Conservation (phyloP, 345 rosid species). For the Lepidium sativum region DNA sequence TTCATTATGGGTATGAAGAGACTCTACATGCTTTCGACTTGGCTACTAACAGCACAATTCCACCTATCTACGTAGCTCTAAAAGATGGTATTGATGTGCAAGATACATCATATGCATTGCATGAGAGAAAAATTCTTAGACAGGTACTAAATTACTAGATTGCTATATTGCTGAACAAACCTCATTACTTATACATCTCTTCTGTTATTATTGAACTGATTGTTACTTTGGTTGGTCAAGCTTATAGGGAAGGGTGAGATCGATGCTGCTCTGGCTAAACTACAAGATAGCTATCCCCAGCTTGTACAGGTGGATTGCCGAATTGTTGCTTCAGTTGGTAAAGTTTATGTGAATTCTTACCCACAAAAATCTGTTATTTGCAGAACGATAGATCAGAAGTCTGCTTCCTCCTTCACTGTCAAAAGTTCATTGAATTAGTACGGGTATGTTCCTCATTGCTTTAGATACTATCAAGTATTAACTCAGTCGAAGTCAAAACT, state of each 20-base stretch:
- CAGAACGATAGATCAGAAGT: conserved; percentile 82
- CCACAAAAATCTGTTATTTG: conserved; percentile 10
- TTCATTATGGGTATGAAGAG: conserved; percentile 87
- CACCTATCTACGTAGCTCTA: conserved; percentile 44
- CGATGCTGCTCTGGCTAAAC: conserved; percentile 57
- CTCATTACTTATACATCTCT: background rate
- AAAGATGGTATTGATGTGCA: conserved; percentile 57
- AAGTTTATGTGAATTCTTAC: background rate
- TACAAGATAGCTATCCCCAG: conserved; percentile 73
- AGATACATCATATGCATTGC: conserved; percentile 57
- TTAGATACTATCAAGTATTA: background rate
- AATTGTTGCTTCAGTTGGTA: too few relatives aligned
- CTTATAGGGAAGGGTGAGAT: conserved; percentile 83
- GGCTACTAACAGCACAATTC: conserved; percentile 53
- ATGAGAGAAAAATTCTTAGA: conserved; percentile 58
- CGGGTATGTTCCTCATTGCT: conserved; percentile 42
- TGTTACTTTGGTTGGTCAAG: conserved; percentile 36
- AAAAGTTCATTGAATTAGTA: conserved; percentile 83
- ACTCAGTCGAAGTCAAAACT: background rate
- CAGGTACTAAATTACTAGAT: conserved; percentile 43
- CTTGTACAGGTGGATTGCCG: conserved; percentile 52
- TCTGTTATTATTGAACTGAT: conserved; percentile 1
- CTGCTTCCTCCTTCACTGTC: conserved; percentile 83
- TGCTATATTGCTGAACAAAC: background rate
- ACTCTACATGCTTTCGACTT: conserved; percentile 71